Evolutionary conservation across 2,329 filamentous ascomycete species (phyloP), one percentile per base, ranked within the genome.

Genomic region (Pseudonectria buxi): DNA sequence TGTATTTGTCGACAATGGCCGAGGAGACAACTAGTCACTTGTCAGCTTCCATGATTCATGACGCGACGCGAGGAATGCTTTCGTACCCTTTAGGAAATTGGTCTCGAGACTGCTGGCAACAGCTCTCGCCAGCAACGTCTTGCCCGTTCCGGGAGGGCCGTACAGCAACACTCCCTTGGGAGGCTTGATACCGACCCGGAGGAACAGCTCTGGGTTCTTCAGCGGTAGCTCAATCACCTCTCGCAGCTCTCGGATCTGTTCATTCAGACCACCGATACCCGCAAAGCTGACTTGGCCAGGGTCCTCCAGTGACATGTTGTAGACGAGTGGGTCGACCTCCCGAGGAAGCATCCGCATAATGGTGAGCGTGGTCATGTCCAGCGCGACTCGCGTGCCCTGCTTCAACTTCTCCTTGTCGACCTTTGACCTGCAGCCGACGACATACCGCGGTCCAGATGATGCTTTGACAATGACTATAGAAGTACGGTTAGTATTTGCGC

Each of bases 341-440:
- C 92, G 84, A 41, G 92, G 94, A 30, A 98, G 75, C 92, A 98
- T 98, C 57, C 92, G 86, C 92, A 98, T 98, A 65, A 98, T 98
- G 42, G 92, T 98, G 51, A 98, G 83, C 14, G 92, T 98, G 33
- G 92, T 98, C 92, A 98, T 98, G 58, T 98, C 92, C 41, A 98
- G 81, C 24, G 92, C 90, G 36, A 98, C 92, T 57, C 92, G 86
- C 18, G 90, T 95, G 54, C 94, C 94, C 67, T 98, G 92, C 76
- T 96, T 98, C 60, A 98, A 71, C 73, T 95, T 96, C 44, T 74
- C 71, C 70, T 94, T 95, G 72, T 98, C 92, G 57, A 98, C 92
- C 68, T 98, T 98, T 44, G 89, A 95, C 56, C 92, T 83, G 71
- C 92, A 98, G 40, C 92, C 92, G 52, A 98, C 92, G 40, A 98